These are phyloP conservation scores for Gossypium mustelinum DNA, from an alignment of 345 rosid genomes.

Conservation along the genomic window DNA sequence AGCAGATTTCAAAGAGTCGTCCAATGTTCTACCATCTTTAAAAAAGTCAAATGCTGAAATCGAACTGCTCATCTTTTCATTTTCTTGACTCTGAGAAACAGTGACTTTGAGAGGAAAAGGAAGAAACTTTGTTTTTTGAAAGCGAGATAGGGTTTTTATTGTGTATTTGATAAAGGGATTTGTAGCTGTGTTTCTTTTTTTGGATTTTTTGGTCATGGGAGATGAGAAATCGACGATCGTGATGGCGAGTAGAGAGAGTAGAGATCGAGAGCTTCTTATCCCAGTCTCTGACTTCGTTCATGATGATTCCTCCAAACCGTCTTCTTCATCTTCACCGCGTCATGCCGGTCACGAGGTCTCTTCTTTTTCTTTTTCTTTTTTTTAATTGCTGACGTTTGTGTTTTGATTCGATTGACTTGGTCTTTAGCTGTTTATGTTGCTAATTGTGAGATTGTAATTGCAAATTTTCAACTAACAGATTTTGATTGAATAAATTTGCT, in stretches of 20 bases:
- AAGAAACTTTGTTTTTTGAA: too few species aligned
- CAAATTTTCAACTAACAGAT: not conserved
- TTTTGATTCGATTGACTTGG: conserved; percentile 4
- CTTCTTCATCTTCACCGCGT: not conserved
- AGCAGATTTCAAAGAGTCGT: too few species aligned
- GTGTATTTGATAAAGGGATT: too few species aligned
- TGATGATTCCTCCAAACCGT: not conserved
- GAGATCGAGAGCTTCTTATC: not conserved
- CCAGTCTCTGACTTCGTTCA: not conserved
- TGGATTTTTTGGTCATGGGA: not conserved
- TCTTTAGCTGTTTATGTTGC: not conserved
- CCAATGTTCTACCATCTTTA: too few species aligned
- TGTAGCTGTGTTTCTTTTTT: too few species aligned
- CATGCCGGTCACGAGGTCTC: not conserved
- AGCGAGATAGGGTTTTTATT: too few species aligned
- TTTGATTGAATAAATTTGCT: not conserved
- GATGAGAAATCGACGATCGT: not conserved
- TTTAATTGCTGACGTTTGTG: too few species aligned
- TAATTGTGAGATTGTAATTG: conserved; percentile 19
- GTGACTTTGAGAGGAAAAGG: too few species aligned
- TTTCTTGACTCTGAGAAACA: too few species aligned
- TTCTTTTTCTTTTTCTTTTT: not conserved
- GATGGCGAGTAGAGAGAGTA: not conserved
- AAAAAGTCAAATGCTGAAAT: too few species aligned
- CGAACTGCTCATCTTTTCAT: too few species aligned